These are phyloP conservation scores for Epichloe hybrida DNA, from an alignment of 2,329 filamentous ascomycete genomes.

Conservation along the genomic window DNA sequence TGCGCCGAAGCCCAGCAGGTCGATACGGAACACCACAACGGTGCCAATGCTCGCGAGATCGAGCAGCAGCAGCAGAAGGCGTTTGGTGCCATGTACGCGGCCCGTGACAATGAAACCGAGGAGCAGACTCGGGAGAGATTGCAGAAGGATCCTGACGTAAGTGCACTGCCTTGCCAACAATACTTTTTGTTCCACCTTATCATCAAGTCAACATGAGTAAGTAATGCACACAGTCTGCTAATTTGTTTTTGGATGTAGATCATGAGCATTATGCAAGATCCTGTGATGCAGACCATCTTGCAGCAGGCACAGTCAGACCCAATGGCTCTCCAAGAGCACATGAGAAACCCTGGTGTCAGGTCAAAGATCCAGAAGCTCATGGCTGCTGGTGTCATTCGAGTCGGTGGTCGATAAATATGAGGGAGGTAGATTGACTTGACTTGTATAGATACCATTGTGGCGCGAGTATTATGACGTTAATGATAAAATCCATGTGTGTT, in stretches of 20 bases:
- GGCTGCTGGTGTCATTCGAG: conserved; percentile 79
- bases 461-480: conserved; percentile 4
- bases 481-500: not conserved
- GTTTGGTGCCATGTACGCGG: conserved; percentile 74
- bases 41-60: conserved; percentile 81
- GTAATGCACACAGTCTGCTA: not conserved
- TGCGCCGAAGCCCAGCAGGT: conserved; percentile 69
- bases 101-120: conserved; percentile 88
- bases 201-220: not conserved
- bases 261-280: conserved; percentile 82
- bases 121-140: conserved; percentile 89
- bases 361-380: conserved; percentile 91
- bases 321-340: conserved; percentile 86
- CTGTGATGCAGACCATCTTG: conserved; percentile 93
- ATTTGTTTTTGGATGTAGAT: conserved; percentile 37
- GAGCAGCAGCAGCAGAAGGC: conserved; percentile 92
- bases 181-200: not conserved
- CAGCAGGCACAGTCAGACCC: conserved; percentile 94
- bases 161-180: conserved; percentile 16
- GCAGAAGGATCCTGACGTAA: conserved; percentile 78
- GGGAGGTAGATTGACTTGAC: not conserved
- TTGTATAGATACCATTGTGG: conserved; percentile 7
- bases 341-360: conserved; percentile 78
- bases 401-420: conserved; percentile 35
- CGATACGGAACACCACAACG: conserved; percentile 53